Conservation (phyloP, 108 stramenopile species). For the Cylindrotheca fusiformis region DNA sequence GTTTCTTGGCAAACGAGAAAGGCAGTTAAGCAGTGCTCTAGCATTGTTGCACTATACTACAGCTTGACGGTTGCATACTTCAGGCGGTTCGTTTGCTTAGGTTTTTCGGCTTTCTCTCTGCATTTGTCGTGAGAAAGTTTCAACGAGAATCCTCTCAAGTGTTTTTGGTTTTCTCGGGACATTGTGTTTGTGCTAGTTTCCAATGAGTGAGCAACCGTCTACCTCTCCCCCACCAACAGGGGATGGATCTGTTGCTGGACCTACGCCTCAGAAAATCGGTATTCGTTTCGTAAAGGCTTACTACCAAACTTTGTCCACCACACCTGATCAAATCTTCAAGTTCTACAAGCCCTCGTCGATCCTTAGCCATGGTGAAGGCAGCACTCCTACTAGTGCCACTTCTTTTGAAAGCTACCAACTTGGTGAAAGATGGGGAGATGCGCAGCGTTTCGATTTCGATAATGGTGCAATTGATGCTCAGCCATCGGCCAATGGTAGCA, state of each 20-base stretch:
- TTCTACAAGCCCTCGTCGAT: slow-evolving; percentile 62
- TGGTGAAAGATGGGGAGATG: slow-evolving; percentile 22
- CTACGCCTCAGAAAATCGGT: slow-evolving; percentile 60
- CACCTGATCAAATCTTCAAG: slow-evolving; percentile 48
- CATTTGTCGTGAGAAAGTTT: too few species aligned
- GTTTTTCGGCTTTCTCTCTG: too few species aligned
- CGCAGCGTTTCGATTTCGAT: slow-evolving; percentile 36
- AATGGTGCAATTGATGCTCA: slow-evolving; percentile 86
- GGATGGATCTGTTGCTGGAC: slow-evolving; percentile 22
- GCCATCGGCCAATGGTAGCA: slow-evolving; percentile 61
- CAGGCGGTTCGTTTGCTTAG: too few species aligned
- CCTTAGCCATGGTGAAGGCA: slow-evolving; percentile 53
- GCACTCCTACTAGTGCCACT: slow-evolving; percentile 37
- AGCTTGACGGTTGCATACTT: too few species aligned
- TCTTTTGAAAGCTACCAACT: slow-evolving; percentile 30
- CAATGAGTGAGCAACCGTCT: slow-evolving; percentile 8
- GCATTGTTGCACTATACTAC: too few species aligned
- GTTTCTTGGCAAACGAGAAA: too few species aligned
- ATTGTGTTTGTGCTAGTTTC: too few species aligned
- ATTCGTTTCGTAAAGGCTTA: slow-evolving; percentile 77
- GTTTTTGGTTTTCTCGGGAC: too few species aligned
- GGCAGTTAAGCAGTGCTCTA: too few species aligned
- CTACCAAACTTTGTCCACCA: slow-evolving; percentile 65
- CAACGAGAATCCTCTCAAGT: too few species aligned
- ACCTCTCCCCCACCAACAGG: slow-evolving; percentile 1